These are phyloP conservation scores for Hypoxylon intermedium DNA, from an alignment of 495 filamentous ascomycete species.

Conservation along the genomic window DNA sequence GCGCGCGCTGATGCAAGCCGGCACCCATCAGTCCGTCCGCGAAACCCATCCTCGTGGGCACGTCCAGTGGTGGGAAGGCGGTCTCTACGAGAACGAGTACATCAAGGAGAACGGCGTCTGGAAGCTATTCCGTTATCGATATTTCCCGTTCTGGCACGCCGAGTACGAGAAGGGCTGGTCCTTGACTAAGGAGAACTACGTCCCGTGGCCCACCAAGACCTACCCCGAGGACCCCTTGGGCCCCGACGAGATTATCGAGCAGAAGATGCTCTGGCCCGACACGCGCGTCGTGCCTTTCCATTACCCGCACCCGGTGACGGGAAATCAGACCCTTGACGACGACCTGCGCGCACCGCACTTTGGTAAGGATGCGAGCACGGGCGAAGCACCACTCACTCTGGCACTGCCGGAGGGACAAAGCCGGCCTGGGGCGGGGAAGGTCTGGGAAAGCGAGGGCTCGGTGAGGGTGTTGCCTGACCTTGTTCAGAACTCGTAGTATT, in stretches of 20 bases:
- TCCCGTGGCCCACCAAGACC: conserved; percentile 53
- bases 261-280: conserved; percentile 63
- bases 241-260: conserved; percentile 61
- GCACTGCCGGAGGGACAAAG: conserved; percentile 50
- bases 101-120: conserved; percentile 63
- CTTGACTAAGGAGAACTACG: conserved; percentile 59
- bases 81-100: conserved; percentile 66
- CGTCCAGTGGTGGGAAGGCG: conserved; percentile 64
- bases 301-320: conserved; percentile 62
- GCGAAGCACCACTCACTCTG: conserved; percentile 53
- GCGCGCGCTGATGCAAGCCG: conserved; percentile 62
- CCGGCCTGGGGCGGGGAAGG: conserved; percentile 47
- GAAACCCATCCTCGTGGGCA: conserved; percentile 57
- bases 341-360: conserved; percentile 57
- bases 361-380: conserved; percentile 48
- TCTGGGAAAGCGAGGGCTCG: conserved; percentile 42
- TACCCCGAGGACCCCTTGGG: conserved; percentile 58
- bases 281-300: conserved; percentile 63
- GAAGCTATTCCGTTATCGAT: conserved; percentile 62
- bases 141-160: conserved; percentile 66
- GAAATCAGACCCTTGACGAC: conserved; percentile 49
- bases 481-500: conserved; percentile 44
- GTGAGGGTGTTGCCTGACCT: conserved; percentile 49
- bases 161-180: conserved; percentile 61
- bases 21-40: conserved; percentile 57